phyloP scores from a whole-genome alignment of 768 basidiomycete species.

The Exidia glandulosa region DNA sequence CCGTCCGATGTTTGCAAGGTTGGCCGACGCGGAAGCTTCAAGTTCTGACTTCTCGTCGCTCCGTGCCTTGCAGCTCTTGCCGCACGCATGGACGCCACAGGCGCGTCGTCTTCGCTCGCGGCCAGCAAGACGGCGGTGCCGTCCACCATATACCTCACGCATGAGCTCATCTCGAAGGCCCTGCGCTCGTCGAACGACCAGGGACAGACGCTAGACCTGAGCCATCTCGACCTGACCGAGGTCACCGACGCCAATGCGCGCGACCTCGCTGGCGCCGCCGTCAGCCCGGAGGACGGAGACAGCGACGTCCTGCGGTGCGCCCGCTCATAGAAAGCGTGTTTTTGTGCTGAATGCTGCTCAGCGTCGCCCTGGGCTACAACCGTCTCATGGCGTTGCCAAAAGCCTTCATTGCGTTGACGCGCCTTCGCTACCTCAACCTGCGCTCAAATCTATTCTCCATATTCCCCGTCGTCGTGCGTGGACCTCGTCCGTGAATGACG shows the following conservation, averaged over 20 bases:
- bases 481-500: conserved; percentile 5
- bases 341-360: conserved; percentile 20
- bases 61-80: background rate
- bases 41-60: background rate
- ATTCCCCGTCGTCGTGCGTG: conserved; percentile 80
- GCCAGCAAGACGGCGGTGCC: background rate
- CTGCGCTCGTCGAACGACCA: conserved; percentile 56
- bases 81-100: conserved; percentile 3
- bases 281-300: conserved; percentile 34
- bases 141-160: conserved; percentile 23
- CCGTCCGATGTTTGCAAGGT: background rate
- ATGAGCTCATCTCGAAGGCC: conserved; percentile 54
- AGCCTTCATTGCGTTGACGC: conserved; percentile 60
- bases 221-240: conserved; percentile 66
- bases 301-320: conserved; percentile 51
- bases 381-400: conserved; percentile 65
- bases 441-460: conserved; percentile 71
- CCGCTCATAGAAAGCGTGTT: conserved; percentile 13
- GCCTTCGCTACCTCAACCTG: conserved; percentile 76
- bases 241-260: conserved; percentile 66
- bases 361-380: conserved; percentile 83
- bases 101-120: conserved; percentile 24
- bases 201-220: conserved; percentile 76
- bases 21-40: background rate
- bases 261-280: conserved; percentile 55